Evolutionary conservation across 2,329 filamentous ascomycete species (phyloP).

Genomic region (Rugonectria rugulosa): DNA sequence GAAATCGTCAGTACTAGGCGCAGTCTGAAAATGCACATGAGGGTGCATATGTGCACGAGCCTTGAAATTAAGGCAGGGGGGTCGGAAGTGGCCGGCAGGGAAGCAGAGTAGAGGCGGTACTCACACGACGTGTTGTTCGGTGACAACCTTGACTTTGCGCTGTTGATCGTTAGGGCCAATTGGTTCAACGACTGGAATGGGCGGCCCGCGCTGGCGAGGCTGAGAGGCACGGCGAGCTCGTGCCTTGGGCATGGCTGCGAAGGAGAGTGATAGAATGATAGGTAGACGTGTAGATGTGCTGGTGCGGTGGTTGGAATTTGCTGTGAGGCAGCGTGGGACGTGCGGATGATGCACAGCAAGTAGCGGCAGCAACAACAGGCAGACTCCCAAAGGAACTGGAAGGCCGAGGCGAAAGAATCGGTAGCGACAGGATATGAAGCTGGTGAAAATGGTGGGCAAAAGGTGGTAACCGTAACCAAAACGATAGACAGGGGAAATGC

Average conservation of each 20-base stretch:
- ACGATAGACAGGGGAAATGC: constrained; percentile 7
- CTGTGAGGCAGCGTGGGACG: not conserved
- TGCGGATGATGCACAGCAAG: constrained; percentile 4
- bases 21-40: not conserved
- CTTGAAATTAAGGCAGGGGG: not conserved
- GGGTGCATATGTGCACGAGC: constrained; percentile 1
- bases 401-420: not conserved
- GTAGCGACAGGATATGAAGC: not conserved
- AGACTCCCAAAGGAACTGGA: not conserved
- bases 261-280: not conserved
- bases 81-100: not conserved
- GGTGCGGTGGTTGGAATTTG: not conserved
- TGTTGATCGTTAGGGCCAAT: constrained; percentile 58
- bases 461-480: constrained; percentile 6
- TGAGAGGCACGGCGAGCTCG: constrained; percentile 24
- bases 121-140: constrained; percentile 89
- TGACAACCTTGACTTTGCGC: constrained; percentile 91
- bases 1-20: constrained; percentile 14
- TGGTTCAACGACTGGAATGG: constrained; percentile 4
- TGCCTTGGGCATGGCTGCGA: constrained; percentile 22
- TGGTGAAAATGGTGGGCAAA: constrained; percentile 5
- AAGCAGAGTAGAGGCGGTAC: constrained; percentile 45
- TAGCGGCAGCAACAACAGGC: constrained; percentile 9
- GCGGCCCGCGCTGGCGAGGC: constrained; percentile 23
- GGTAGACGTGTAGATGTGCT: not conserved